Base-by-base conservation (phyloP, 352 stramenopile species). In the Stramenopiles sp. region DNA sequence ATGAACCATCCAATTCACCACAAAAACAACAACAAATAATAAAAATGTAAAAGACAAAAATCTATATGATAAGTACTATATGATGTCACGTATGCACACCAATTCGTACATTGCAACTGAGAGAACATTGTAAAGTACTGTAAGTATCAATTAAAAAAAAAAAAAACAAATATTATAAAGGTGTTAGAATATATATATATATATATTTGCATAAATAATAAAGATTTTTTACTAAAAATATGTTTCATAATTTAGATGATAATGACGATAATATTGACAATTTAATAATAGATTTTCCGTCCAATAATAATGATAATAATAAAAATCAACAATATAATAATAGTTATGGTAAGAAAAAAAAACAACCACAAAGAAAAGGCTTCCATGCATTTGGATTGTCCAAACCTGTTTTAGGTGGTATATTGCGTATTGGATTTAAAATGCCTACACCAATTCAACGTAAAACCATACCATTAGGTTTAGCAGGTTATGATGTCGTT, bases 391-490 rank as follows among this genome's bases (percentile, higher is more conserved):
- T 94, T 33, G 89, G 89, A 1, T 84, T 94, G n/a, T 91, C 85
- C 81, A 84, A 88, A 31, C 74, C 80, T 0, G 85, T 94, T 73
- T 92, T 93, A 79, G 87, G 87, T 27, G 91, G 88, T 63, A 85
- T 98, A 79, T 93, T 95, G 85, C 86, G 86, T 78, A 95, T 97
- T 91, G 92, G 92, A 63, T 98, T 97, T 86, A 96, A 96, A 78
- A 91, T 96, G 78, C 96, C 97, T 32, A 99, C 97, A 43, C 96
- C 96, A 20, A 98, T 99, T 74, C 96, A 99, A 85, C 90, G 95
- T 79, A 98, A 99, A 85, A 93, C 93, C 81, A 86, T 99, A 74
- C 96, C 96, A 27, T 89, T 98, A 31, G 87, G 97, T 30, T 86
- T 99, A 1, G 94, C 91, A 0, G 96, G 95, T 63, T 91, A 93